Conservation (phyloP, 306 rosid genomes). For the Vicia sativa region DNA sequence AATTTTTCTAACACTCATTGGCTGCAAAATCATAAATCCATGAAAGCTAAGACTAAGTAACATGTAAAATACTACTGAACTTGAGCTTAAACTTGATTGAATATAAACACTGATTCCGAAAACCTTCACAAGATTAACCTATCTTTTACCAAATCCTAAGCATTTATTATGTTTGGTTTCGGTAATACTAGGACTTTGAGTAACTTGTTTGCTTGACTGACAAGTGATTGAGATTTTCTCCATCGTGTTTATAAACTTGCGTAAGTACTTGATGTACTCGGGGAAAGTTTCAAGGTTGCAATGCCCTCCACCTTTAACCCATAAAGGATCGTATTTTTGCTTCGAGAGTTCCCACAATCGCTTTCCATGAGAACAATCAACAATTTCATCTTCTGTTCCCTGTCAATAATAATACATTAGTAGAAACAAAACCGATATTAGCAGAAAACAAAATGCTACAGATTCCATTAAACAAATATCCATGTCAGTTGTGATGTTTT, state of each 20-base stretch:
- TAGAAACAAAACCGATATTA: constrained; percentile 30
- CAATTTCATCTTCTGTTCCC: constrained; percentile 97
- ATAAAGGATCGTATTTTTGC: constrained; percentile 91
- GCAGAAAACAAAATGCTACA: no score
- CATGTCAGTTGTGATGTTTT: neutral
- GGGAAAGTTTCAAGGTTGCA: constrained; percentile 98
- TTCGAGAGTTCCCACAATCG: constrained; percentile 94
- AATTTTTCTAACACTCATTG: constrained; percentile 13
- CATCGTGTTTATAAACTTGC: constrained; percentile 85
- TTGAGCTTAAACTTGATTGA: constrained; percentile 29
- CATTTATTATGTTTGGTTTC: constrained; percentile 85
- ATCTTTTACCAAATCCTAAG: constrained; percentile 79
- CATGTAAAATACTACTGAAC: constrained; percentile 21
- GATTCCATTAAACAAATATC: neutral
- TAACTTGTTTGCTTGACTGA: constrained; percentile 57
- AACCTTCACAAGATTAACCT: constrained; percentile 35
- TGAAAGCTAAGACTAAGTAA: constrained; percentile 9
- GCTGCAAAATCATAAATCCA: neutral
- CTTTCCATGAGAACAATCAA: constrained; percentile 95
- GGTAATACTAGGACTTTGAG: constrained; percentile 71
- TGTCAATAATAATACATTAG: constrained; percentile 47
- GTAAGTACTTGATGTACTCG: constrained; percentile 88
- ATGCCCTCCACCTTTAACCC: constrained; percentile 99
- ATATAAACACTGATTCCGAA: constrained; percentile 38
- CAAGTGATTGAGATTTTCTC: constrained; percentile 65